A percentile compares a stretch with the other conserved stretches of the same genome.
These are phyloP conservation scores for Penstemon eatonii DNA, from an alignment of 257 asterid genomes.

Conservation along the genomic window DNA sequence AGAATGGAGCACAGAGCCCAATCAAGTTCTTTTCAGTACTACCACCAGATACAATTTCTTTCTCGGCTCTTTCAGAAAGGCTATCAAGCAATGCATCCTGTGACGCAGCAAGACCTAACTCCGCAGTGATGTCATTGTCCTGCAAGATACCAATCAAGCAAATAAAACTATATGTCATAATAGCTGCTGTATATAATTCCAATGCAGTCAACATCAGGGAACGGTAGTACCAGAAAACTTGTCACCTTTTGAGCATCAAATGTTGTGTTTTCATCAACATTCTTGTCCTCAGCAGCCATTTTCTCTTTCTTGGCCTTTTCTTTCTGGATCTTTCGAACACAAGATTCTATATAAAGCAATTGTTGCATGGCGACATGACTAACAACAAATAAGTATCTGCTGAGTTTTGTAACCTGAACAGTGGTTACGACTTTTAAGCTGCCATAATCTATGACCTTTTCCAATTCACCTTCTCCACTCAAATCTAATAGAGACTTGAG, in stretches of 20 bases:
- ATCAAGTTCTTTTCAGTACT: slow-evolving; percentile 66
- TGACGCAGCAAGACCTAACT: slow-evolving; percentile 89
- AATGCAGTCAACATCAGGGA: slow-evolving; percentile 18
- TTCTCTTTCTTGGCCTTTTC: slow-evolving; percentile 72
- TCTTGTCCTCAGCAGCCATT: slow-evolving; percentile 50
- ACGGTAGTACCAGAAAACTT: slow-evolving; percentile 13
- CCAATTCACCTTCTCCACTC: slow-evolving; percentile 46
- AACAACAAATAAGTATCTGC: slow-evolving; percentile 68
- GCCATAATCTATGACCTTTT: slow-evolving; percentile 40
- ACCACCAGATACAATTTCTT: slow-evolving; percentile 80
- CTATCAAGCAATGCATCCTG: slow-evolving; percentile 88
- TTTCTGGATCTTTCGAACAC: slow-evolving; percentile 73
- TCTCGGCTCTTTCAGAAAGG: slow-evolving; percentile 80
- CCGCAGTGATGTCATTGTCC: slow-evolving; percentile 76
- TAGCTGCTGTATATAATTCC: slow-evolving; percentile 18
- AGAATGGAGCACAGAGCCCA: slow-evolving; percentile 71
- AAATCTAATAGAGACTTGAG: slow-evolving; percentile 61
- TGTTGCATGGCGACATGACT: slow-evolving; percentile 96
- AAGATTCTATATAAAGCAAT: slow-evolving; percentile 73
- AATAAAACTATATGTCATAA: slow-evolving; percentile 22
- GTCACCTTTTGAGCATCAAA: slow-evolving; percentile 59
- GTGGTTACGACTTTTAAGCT: slow-evolving; percentile 41
- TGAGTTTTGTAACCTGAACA: slow-evolving; percentile 67
- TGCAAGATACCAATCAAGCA: slow-evolving; percentile 31
- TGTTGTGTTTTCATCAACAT: slow-evolving; percentile 29